Conservation (phyloP, 371 early-diverging fungal species). For the Apophysomyces variabilis region DNA sequence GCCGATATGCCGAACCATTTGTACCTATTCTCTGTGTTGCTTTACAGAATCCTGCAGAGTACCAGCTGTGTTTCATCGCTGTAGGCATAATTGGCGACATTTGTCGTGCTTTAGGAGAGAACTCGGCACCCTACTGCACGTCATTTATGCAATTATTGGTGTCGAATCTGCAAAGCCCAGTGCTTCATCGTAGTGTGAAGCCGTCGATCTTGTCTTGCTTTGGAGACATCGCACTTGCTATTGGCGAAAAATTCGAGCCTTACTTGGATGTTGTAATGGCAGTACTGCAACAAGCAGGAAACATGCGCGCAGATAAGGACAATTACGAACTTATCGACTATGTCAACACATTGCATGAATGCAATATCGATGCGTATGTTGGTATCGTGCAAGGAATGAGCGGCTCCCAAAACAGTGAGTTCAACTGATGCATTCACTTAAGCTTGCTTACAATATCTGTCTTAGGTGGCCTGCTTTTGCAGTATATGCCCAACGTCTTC, state of each 20-base stretch:
- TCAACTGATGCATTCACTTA: constrained; percentile 11
- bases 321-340: constrained; percentile 86
- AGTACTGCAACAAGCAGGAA: constrained; percentile 85
- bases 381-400: constrained; percentile 94
- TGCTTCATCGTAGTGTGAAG: constrained; percentile 86
- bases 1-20: constrained; percentile 86
- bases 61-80: constrained; percentile 88
- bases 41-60: constrained; percentile 88
- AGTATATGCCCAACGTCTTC: constrained; percentile 72
- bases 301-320: constrained; percentile 65
- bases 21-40: constrained; percentile 81
- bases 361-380: constrained; percentile 92
- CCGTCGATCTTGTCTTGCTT: constrained; percentile 94
- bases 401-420: constrained; percentile 43
- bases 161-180: constrained; percentile 71
- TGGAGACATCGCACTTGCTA: constrained; percentile 97
- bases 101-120: constrained; percentile 82
- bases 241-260: constrained; percentile 84
- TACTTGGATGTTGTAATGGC: constrained; percentile 85
- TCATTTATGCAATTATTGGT: constrained; percentile 87
- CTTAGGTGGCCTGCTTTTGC: constrained; percentile 61
- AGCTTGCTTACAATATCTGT: background rate
- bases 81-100: constrained; percentile 96
- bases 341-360: constrained; percentile 81
- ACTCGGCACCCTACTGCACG: constrained; percentile 76